Conservation (phyloP, 2,329 filamentous ascomycete species). For the Monosporascus sp. region DNA sequence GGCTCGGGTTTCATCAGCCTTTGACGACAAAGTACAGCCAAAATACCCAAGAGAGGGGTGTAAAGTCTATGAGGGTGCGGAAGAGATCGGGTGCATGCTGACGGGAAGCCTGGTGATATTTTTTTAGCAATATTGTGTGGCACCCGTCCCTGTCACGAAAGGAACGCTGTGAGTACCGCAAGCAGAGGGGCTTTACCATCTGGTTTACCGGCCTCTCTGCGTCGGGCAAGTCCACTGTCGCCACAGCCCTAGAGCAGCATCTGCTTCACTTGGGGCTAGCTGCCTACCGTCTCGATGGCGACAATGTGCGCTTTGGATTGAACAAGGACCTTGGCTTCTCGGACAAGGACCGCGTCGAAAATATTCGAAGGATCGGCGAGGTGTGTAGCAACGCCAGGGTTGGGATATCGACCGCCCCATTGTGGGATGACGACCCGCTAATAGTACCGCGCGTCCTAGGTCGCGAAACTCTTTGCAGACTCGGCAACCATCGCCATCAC, state of each 20-base stretch:
- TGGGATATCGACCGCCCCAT: no score
- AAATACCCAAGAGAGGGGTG: no score
- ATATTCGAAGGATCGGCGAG: constrained; percentile 94
- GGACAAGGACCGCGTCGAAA: constrained; percentile 91
- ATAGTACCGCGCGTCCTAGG: constrained; percentile 38
- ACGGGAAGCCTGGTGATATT: neutral
- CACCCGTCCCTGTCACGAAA: constrained; percentile 73
- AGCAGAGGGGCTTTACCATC: constrained; percentile 87
- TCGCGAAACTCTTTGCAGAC: constrained; percentile 95
- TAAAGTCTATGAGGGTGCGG: no score
- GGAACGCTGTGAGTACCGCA: constrained; percentile 69
- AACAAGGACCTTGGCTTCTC: constrained; percentile 97
- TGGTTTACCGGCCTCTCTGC: constrained; percentile 98
- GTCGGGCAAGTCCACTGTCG: constrained; percentile 95
- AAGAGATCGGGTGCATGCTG: no score
- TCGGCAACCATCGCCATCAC: constrained; percentile 82
- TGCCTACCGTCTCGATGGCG: constrained; percentile 92
- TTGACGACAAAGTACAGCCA: no score
- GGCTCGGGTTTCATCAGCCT: no score
- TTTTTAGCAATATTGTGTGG: constrained; percentile 79
- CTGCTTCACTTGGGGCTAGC: constrained; percentile 77
- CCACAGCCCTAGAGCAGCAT: constrained; percentile 94
- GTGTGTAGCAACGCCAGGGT: constrained; percentile 26
- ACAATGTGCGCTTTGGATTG: constrained; percentile 96
- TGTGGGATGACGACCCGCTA: no score